Percentiles rank a stretch among this genome's conserved stretches.
Conservation (phyloP, 768 basidiomycete genomes). For the Melanogaster broomeanus region DNA sequence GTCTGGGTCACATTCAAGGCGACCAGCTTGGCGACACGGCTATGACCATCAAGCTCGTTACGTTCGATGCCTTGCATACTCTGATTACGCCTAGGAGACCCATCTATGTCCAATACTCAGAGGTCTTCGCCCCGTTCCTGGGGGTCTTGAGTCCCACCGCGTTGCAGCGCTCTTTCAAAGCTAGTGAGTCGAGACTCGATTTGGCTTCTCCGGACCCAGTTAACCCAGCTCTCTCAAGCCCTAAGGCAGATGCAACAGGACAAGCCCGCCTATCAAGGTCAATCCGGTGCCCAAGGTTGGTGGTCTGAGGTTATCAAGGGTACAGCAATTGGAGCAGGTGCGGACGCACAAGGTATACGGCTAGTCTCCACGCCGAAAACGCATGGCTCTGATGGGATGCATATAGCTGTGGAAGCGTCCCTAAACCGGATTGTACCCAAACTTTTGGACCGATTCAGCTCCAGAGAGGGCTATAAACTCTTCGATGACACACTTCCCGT, state of each 20-base stretch:
- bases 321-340: slow-evolving; percentile 78
- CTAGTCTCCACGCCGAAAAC: slow-evolving; percentile 19
- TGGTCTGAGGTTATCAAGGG: slow-evolving; percentile 77
- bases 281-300: slow-evolving; percentile 57
- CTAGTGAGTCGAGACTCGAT: too few species aligned
- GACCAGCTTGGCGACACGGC: too few species aligned
- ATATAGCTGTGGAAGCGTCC: slow-evolving; percentile 53
- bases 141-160: slow-evolving; percentile 56
- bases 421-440: slow-evolving; percentile 56
- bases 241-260: slow-evolving; percentile 55
- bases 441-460: slow-evolving; percentile 71
- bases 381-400: slow-evolving; percentile 16
- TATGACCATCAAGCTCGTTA: slow-evolving; percentile 56
- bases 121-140: slow-evolving; percentile 65
- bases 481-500: slow-evolving; percentile 58
- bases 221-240: slow-evolving; percentile 38
- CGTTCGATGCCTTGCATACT: slow-evolving; percentile 83
- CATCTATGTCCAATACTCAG: slow-evolving; percentile 61
- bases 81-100: slow-evolving; percentile 68
- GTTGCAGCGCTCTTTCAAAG: slow-evolving; percentile 60
- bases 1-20: too few species aligned
- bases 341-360: slow-evolving; percentile 51
- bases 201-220: background rate
- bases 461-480: slow-evolving; percentile 65
- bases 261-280: slow-evolving; percentile 52